Evolutionary conservation across 768 basidiomycete species (phyloP).

Genomic region (Podaxis carcinomalis): DNA sequence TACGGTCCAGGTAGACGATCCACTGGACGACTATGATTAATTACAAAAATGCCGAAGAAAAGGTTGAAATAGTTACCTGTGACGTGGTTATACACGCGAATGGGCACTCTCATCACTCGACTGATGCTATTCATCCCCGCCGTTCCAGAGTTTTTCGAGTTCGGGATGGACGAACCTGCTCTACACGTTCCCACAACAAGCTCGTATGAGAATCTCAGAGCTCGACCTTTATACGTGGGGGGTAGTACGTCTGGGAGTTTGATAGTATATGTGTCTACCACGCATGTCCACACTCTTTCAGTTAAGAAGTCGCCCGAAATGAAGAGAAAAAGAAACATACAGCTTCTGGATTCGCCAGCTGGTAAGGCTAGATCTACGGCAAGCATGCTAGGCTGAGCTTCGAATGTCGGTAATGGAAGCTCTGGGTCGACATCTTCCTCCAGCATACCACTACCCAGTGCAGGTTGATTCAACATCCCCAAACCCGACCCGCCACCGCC

Average conservation of each 20-base stretch:
- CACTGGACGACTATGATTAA: slow-evolving; percentile 28
- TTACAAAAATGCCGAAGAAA: neutral
- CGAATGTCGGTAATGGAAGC: slow-evolving; percentile 75
- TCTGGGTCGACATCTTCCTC: slow-evolving; percentile 47
- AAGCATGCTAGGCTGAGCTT: slow-evolving; percentile 81
- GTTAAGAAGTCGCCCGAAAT: neutral
- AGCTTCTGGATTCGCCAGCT: slow-evolving; percentile 83
- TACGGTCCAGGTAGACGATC: slow-evolving; percentile 60
- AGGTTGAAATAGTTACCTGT: slow-evolving; percentile 44
- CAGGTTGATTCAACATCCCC: slow-evolving; percentile 8
- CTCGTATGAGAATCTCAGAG: slow-evolving; percentile 84
- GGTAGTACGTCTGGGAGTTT: slow-evolving; percentile 76
- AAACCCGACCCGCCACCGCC: slow-evolving; percentile 20
- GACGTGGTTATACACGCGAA: slow-evolving; percentile 87
- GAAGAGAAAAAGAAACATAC: slow-evolving; percentile 40
- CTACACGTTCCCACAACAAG: slow-evolving; percentile 86
- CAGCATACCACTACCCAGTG: slow-evolving; percentile 7
- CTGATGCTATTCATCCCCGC: slow-evolving; percentile 50
- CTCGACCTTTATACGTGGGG: slow-evolving; percentile 85
- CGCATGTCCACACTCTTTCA: slow-evolving; percentile 1
- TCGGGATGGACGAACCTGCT: slow-evolving; percentile 32
- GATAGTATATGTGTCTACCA: slow-evolving; percentile 74
- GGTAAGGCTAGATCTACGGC: slow-evolving; percentile 79
- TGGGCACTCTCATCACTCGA: slow-evolving; percentile 85
- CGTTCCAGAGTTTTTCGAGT: slow-evolving; percentile 22